phyloP scores from a whole-genome alignment of 1,284 basidiomycete genomes.

The Cerioporus squamosus region DNA sequence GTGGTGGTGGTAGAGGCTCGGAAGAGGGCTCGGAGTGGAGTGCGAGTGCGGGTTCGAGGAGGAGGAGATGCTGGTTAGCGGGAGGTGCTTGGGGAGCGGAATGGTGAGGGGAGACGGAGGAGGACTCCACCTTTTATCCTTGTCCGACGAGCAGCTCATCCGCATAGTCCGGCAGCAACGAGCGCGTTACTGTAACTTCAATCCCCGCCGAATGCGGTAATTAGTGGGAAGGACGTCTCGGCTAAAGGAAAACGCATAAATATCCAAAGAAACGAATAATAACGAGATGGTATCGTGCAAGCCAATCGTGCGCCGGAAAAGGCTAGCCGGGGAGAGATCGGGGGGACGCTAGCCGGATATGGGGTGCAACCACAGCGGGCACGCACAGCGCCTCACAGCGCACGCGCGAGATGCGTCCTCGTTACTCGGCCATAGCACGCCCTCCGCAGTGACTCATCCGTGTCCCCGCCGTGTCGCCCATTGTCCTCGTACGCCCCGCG shows the following conservation, averaged over 20 bases:
- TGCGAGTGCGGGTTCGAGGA: neutral
- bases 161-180: conserved; percentile 16
- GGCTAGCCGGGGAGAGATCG: conserved; percentile 14
- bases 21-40: conserved; percentile 16
- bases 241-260: conserved; percentile 3
- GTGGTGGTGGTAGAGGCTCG: conserved; percentile 5
- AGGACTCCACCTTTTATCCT: conserved; percentile 21
- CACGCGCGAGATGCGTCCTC: neutral
- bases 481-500: neutral
- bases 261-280: conserved; percentile 15
- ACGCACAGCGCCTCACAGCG: no score
- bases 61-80: conserved; percentile 3
- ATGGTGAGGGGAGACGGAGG: conserved; percentile 25
- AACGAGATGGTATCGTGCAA: conserved; percentile 6
- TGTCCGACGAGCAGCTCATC: conserved; percentile 11
- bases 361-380: conserved; percentile 18
- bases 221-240: conserved; percentile 7
- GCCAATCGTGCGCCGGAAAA: conserved; percentile 4
- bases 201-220: conserved; percentile 12
- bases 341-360: conserved; percentile 16
- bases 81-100: conserved; percentile 16
- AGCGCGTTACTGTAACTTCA: conserved; percentile 6
- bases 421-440: neutral
- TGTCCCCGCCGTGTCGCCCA: conserved; percentile 2
- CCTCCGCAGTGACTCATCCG: conserved; percentile 2